Conservation (phyloP, 2,329 filamentous ascomycete genomes). For the Huntiella moniliformis region DNA sequence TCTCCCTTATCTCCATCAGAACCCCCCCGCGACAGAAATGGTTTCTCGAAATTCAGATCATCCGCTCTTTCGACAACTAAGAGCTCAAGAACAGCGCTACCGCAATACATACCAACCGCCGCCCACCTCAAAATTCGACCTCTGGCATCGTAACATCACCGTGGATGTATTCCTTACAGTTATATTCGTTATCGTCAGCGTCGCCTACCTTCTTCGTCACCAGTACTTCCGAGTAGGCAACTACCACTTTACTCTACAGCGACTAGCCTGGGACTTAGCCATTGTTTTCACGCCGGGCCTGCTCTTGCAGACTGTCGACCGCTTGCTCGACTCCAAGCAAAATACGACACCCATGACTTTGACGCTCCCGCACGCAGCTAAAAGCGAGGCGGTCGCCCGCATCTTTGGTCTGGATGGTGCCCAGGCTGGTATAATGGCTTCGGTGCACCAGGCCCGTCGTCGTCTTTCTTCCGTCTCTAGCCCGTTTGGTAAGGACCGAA, state of each 20-base stretch:
- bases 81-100: too few species aligned
- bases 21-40: too few species aligned
- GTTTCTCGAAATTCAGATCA: too few species aligned
- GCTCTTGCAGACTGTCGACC: conserved; percentile 6
- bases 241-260: conserved; percentile 4
- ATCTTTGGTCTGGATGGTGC: conserved; percentile 6
- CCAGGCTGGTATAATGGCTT: conserved; percentile 8
- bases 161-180: too few species aligned
- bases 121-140: too few species aligned
- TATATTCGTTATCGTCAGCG: neutral
- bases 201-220: neutral
- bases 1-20: too few species aligned
- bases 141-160: too few species aligned
- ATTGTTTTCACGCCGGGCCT: conserved; percentile 5
- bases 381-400: conserved; percentile 9
- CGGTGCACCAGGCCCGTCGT: conserved; percentile 5
- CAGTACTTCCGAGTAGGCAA: conserved; percentile 6
- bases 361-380: conserved; percentile 6
- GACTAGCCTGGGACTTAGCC: conserved; percentile 7
- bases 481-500: conserved; percentile 1
- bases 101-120: too few species aligned
- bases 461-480: conserved; percentile 7
- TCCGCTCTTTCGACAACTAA: too few species aligned
- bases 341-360: conserved; percentile 8
- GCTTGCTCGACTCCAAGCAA: conserved; percentile 7